A percentile compares a stretch with the other conserved stretches of the same genome.
phyloP scores from a whole-genome alignment of 139 green algal species.

The Picochlorum sp. region DNA sequence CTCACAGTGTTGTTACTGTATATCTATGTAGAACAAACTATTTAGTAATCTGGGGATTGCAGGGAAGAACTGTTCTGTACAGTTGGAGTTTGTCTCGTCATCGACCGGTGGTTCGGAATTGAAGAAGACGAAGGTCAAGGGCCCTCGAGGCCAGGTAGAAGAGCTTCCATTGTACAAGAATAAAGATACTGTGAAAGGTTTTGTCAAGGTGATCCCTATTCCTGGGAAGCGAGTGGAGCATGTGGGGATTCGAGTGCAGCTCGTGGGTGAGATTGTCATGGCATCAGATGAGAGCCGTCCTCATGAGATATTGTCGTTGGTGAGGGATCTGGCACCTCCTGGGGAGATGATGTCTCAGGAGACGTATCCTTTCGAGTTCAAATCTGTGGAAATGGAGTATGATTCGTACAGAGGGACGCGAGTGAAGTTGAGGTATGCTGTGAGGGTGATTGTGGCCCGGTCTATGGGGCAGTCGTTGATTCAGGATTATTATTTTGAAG shows the following conservation, averaged over 20 bases:
- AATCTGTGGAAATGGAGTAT: conserved; percentile 92
- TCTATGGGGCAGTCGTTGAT: conserved; percentile 65
- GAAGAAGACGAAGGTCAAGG: conserved; percentile 29
- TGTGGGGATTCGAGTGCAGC: conserved; percentile 88
- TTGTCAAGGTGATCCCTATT: conserved; percentile 49
- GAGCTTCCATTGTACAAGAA: conserved; percentile 67
- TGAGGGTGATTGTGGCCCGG: conserved; percentile 76
- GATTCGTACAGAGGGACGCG: conserved; percentile 87
- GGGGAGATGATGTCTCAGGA: conserved; percentile 71
- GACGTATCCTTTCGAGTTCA: conserved; percentile 88
- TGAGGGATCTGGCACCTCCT: conserved; percentile 62
- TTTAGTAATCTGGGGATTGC: conserved; percentile 21
- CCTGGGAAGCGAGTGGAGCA: conserved; percentile 89
- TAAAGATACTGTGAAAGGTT: conserved; percentile 59
- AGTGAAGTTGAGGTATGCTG: conserved; percentile 55
- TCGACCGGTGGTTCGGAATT: conserved; percentile 9
- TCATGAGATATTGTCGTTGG: conserved; percentile 86
- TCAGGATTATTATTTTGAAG: conserved; percentile 83
- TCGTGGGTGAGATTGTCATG: conserved; percentile 94
- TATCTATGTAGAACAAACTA: conserved; percentile 24
- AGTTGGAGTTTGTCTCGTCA: conserved; percentile 38
- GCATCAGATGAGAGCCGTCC: conserved; percentile 67
- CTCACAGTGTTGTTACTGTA: too few species aligned
- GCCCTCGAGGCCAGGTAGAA: conserved; percentile 35
- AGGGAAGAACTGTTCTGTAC: conserved; percentile 26